A percentile compares a stretch with the other conserved stretches of the same genome.
Evolutionary conservation across 352 stramenopile species (phyloP).

Genomic region (Globisporangium orthogonon): DNA sequence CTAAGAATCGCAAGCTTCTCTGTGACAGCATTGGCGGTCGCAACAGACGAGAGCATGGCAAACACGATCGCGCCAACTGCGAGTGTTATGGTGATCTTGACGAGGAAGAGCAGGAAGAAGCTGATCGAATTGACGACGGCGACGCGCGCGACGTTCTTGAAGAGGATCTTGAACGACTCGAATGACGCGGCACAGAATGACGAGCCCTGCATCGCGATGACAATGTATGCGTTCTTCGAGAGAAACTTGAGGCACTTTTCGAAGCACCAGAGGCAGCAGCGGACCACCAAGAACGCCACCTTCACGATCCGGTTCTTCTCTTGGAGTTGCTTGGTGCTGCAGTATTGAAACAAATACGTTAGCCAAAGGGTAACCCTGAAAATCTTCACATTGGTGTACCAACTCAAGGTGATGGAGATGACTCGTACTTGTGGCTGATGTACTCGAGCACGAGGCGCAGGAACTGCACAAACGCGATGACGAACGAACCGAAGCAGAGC

Average conservation of each 20-base stretch:
- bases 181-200: slow-evolving; percentile 88
- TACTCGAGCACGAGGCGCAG: slow-evolving; percentile 92
- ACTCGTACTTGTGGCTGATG: slow-evolving; percentile 86
- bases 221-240: slow-evolving; percentile 95
- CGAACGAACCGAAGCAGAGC: slow-evolving; percentile 93
- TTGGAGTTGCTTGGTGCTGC: slow-evolving; percentile 71
- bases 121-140: slow-evolving; percentile 90
- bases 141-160: slow-evolving; percentile 88
- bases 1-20: slow-evolving; percentile 57
- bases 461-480: slow-evolving; percentile 96
- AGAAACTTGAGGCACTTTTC: slow-evolving; percentile 96
- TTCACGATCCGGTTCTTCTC: slow-evolving; percentile 71
- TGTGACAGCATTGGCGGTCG: slow-evolving; percentile 21
- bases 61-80: slow-evolving; percentile 39
- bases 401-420: not conserved
- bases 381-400: too few relatives aligned
- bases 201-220: slow-evolving; percentile 75
- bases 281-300: slow-evolving; percentile 66
- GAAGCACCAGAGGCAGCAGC: slow-evolving; percentile 95
- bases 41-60: slow-evolving; percentile 25
- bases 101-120: slow-evolving; percentile 91
- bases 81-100: slow-evolving; percentile 86
- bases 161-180: slow-evolving; percentile 92
- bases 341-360: not conserved
- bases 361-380: too few relatives aligned